phyloP scores from a whole-genome alignment of 2,329 filamentous ascomycete genomes.

The Pseudocercospora fuligena region DNA sequence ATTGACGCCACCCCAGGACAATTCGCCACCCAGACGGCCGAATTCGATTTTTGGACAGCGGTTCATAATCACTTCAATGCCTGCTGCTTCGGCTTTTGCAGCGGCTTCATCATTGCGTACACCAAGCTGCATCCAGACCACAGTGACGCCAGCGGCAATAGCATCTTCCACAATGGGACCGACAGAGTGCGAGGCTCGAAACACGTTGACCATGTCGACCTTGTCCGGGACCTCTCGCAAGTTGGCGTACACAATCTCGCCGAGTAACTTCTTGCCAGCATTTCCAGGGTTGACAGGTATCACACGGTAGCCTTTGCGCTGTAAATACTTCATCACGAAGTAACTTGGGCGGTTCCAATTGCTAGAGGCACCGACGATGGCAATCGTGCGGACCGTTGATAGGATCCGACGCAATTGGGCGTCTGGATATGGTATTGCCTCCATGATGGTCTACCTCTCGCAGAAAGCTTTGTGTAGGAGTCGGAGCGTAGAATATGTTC shows the following conservation, averaged over 20 bases:
- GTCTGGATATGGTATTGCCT: slow-evolving; percentile 25
- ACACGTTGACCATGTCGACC: slow-evolving; percentile 27
- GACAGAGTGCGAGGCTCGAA: slow-evolving; percentile 23
- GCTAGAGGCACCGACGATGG: slow-evolving; percentile 25
- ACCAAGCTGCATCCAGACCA: slow-evolving; percentile 27
- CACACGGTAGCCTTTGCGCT: slow-evolving; percentile 27
- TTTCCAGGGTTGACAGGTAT: slow-evolving; percentile 27
- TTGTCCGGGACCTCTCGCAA: slow-evolving; percentile 25
- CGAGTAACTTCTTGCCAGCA: slow-evolving; percentile 25
- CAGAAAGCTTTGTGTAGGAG: not conserved
- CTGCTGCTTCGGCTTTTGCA: slow-evolving; percentile 23
- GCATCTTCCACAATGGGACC: slow-evolving; percentile 26
- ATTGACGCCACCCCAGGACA: slow-evolving; percentile 27
- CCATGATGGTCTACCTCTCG: slow-evolving; percentile 12
- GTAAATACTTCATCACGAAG: slow-evolving; percentile 28
- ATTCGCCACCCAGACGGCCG: slow-evolving; percentile 25
- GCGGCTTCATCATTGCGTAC: slow-evolving; percentile 27
- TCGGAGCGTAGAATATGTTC: not conserved
- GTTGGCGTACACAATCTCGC: slow-evolving; percentile 23
- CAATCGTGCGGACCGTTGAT: slow-evolving; percentile 23
- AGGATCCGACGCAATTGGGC: slow-evolving; percentile 27
- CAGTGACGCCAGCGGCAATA: slow-evolving; percentile 19
- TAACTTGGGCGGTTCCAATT: slow-evolving; percentile 29
- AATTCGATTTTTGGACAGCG: slow-evolving; percentile 28
- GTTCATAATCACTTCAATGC: slow-evolving; percentile 27